Evolutionary conservation across 2,329 filamentous ascomycete genomes (phyloP).

Genomic region (Verticillium dahliae): DNA sequence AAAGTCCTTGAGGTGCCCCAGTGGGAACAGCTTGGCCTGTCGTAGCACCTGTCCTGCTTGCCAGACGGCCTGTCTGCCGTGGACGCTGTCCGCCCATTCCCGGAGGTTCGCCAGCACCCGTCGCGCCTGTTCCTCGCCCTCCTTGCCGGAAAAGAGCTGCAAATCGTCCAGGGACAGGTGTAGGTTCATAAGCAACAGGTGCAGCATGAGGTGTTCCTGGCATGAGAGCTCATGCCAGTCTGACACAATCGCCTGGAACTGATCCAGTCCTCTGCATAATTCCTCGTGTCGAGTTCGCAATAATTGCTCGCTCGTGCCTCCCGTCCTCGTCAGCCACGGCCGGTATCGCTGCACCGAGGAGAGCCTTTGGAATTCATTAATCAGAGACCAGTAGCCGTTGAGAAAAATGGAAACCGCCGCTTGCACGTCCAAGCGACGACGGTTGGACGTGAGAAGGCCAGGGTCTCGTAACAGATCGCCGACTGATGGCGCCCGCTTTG

Average conservation of each 20-base stretch:
- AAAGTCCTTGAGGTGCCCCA: slow-evolving; percentile 54
- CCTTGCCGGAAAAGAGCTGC: slow-evolving; percentile 61
- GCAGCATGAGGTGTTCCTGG: slow-evolving; percentile 40
- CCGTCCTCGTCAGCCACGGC: slow-evolving; percentile 34
- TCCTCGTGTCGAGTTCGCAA: slow-evolving; percentile 54
- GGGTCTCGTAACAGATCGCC: slow-evolving; percentile 52
- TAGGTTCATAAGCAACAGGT: slow-evolving; percentile 56
- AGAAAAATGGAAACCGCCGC: slow-evolving; percentile 54
- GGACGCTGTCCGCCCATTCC: slow-evolving; percentile 49
- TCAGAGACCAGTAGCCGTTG: slow-evolving; percentile 58
- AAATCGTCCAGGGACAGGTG: slow-evolving; percentile 60
- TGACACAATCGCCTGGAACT: slow-evolving; percentile 35
- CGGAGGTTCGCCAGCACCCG: slow-evolving; percentile 51
- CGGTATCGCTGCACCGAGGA: slow-evolving; percentile 41
- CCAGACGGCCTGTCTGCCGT: slow-evolving; percentile 56
- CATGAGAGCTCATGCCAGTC: slow-evolving; percentile 32
- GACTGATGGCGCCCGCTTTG: slow-evolving; percentile 40
- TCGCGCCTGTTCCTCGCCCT: slow-evolving; percentile 59
- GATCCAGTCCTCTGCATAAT: slow-evolving; percentile 49
- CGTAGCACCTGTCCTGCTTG: slow-evolving; percentile 62
- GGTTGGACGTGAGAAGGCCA: slow-evolving; percentile 40
- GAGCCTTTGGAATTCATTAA: slow-evolving; percentile 60
- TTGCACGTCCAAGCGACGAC: slow-evolving; percentile 47
- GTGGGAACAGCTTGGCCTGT: slow-evolving; percentile 48
- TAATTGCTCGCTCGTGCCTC: slow-evolving; percentile 35